These are phyloP conservation scores for Tetrahymena thermophila DNA, from an alignment of 73 alveolate species.

Conservation along the genomic window DNA sequence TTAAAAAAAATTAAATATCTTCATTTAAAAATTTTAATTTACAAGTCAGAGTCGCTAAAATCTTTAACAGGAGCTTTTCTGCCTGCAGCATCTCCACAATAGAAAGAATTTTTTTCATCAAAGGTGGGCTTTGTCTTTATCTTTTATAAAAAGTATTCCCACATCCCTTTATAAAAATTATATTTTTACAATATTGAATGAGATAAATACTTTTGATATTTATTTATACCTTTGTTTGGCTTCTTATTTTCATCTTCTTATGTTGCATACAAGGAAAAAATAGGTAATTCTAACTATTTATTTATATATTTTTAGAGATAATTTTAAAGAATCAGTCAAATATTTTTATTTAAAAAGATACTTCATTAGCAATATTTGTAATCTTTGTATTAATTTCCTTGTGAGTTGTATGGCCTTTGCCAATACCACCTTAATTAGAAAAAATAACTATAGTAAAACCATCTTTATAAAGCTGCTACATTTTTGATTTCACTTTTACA, in stretches of 20 bases:
- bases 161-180: conserved; percentile 44
- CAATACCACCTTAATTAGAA: conserved; percentile 69
- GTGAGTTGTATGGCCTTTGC: conserved; percentile 45
- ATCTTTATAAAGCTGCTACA: conserved; percentile 35
- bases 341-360: conserved; percentile 6
- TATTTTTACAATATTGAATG: background rate
- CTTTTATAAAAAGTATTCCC: conserved; percentile 69
- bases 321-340: background rate
- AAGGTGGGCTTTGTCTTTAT: conserved; percentile 50
- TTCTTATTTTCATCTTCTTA: conserved; percentile 81
- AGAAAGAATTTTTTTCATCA: conserved; percentile 66
- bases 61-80: conserved; percentile 85
- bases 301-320: background rate
- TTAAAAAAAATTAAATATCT: background rate
- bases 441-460: conserved; percentile 54
- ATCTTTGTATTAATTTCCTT: conserved; percentile 56
- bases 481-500: conserved; percentile 39
- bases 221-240: conserved; percentile 66
- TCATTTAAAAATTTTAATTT: background rate
- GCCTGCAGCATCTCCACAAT: conserved; percentile 99
- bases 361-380: conserved; percentile 40
- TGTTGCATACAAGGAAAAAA: conserved; percentile 73
- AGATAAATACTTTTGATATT: background rate
- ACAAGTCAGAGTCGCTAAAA: conserved; percentile 87
- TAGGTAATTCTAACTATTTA: conserved; percentile 53